Base-by-base conservation (phyloP, 257 asterid genomes). In the Nicotiana benthamiana region DNA sequence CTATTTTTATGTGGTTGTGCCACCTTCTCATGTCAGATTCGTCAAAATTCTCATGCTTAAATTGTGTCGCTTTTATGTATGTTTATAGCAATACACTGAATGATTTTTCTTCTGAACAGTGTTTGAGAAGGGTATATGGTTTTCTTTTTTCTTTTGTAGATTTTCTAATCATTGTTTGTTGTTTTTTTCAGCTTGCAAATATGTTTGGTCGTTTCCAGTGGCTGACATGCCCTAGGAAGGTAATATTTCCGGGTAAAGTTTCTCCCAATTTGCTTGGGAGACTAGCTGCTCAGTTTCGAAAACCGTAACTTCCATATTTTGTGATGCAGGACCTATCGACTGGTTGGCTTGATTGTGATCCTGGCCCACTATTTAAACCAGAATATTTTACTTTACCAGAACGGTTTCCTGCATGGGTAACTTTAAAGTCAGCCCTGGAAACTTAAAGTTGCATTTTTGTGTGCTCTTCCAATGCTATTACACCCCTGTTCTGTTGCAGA, bases 191-290 rank as follows among this genome's bases (percentile, higher is more conserved):
- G 99, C 90, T 96, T 87, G 98, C 99, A 75, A 90, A 94, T 81
- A 57, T 91, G 76, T 68, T 96, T 82, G 98, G 96, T 78, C 97
- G 82, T 28, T 93, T 89, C 83, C 97, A 87, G 88, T 96, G 99
- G 99, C 85, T 96, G 82, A 94, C 99, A 7, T 96, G 99, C 77
- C 99, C 98, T 30, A 94, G 99, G 83, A 94, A 89, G 98, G 99
- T 96, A 86, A 84, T 28, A 12, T 22, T 75, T 75, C 80, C 59
- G 80, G 59, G 43, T 77, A 82, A 81, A 62, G 43, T 15, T 74
- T 32, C 77, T 57, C 40, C 46, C 48, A 65, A 59, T 63, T 62
- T 34, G 70, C 54, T 46, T 22, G 22, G 79, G 32, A 59, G 74
- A 78, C 76, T 61, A 64, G 51, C 78, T 70, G 22, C 20, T 64